These are phyloP conservation scores for Sinapis alba DNA, from an alignment of 441 rosid genomes.

Conservation along the genomic window DNA sequence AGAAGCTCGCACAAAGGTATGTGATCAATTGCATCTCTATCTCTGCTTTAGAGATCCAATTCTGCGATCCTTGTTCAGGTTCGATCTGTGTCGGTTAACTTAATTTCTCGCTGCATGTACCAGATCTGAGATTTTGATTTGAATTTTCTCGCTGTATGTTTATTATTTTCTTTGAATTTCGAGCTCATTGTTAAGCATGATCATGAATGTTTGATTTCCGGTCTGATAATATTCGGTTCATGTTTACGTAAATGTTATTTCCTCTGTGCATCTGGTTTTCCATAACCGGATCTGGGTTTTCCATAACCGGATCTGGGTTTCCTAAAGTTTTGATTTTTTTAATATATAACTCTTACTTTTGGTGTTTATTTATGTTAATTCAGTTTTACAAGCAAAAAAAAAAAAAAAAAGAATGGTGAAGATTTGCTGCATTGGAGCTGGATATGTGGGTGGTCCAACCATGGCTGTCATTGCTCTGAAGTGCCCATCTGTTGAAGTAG, in stretches of 20 bases:
- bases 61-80: neutral
- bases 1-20: slow-evolving; percentile 24
- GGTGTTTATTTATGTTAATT: slow-evolving; percentile 22
- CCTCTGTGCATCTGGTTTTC: neutral
- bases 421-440: slow-evolving; percentile 96
- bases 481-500: slow-evolving; percentile 84
- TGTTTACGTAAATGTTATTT: neutral
- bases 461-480: slow-evolving; percentile 94
- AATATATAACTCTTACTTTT: neutral
- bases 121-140: neutral
- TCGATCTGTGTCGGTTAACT: neutral
- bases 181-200: neutral
- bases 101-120: neutral
- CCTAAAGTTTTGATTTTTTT: neutral
- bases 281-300: neutral
- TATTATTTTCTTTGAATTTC: neutral
- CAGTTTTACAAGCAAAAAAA: slow-evolving; percentile 34
- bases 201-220: neutral
- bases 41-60: neutral
- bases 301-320: neutral
- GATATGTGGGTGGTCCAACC: slow-evolving; percentile 93
- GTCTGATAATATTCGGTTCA: neutral
- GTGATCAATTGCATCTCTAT: neutral
- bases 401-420: slow-evolving; percentile 83
- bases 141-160: neutral